Base-by-base conservation (phyloP, 225 moss, liverwort and hornwort species). In the Climacium dendroides region DNA sequence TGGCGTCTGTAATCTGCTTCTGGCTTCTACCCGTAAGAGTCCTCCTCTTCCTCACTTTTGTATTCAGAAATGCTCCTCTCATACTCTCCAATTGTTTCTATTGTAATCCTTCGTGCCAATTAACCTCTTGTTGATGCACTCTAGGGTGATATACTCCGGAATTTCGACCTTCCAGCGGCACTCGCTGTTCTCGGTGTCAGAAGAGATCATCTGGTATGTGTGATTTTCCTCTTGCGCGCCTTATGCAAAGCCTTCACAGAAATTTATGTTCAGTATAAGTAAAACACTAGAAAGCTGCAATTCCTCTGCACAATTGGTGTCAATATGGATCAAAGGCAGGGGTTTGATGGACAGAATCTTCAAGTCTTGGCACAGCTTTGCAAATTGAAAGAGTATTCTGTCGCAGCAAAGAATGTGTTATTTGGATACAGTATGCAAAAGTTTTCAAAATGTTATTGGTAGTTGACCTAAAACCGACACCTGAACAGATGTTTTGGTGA, bases 111-210 rank as follows among this genome's bases (percentile, higher is more conserved):
- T 34, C 48, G 11, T 66, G 52, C 37, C 54, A 79, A 26, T 77
- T 35, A 32, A n/a, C 5, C 45, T 82, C 19, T 20, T 66, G 67
- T 83, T 85, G 74, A 61, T 74, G 50, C 57, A 26, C 73, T 82
- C 24, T 87, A 92, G 92, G 88, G 78, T 35, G 86, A 83, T 41
- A n/a, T 86, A 5, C 62, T 89, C 41, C 93, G 75, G 88, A 91
- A 89, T 69, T 84, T 87, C 25, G 89, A 93, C 83, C 83, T 87
- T 55, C 84, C 77, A 54, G 85, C 84, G 53, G 80, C 95, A 52
- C 92, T 96, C 54, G 89, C 93, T 82, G 72, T 97, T 62, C 93
- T 98, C 63, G 98, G 98, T 82, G 87, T 98, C 72, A 90, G 91
- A 76, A 86, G 74, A 63, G 91, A 96, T 85, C 94, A 95, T 87